Conservation (phyloP, 371 early-diverging fungal species). For the Mortierella sp. region DNA sequence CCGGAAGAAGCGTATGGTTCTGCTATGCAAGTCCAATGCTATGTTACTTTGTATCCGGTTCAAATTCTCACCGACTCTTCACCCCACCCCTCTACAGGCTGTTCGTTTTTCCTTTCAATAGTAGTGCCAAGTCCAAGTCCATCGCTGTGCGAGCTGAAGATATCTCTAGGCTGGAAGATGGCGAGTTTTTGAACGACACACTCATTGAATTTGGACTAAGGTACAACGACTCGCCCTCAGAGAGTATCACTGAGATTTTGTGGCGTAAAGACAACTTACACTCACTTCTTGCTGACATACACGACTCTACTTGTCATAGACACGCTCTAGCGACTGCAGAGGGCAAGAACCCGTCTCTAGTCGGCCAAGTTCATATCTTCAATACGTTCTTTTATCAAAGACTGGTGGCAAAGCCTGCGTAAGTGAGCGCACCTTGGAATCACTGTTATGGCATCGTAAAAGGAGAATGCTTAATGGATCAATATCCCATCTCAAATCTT, state of each 20-base stretch:
- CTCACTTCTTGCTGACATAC: neutral
- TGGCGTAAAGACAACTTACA: neutral
- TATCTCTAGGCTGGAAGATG: slow-evolving; percentile 56
- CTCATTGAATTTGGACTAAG: slow-evolving; percentile 68
- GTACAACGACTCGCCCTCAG: slow-evolving; percentile 43
- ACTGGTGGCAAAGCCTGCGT: slow-evolving; percentile 37
- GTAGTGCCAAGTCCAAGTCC: slow-evolving; percentile 35
- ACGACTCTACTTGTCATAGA: slow-evolving; percentile 7
- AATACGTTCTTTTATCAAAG: slow-evolving; percentile 48
- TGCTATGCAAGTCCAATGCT: neutral
- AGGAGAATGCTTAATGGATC: neutral
- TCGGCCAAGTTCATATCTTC: slow-evolving; percentile 38
- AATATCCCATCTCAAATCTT: neutral
- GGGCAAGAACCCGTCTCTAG: slow-evolving; percentile 17
- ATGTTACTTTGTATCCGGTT: neutral
- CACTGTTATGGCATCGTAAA: neutral
- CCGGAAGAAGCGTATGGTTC: slow-evolving; percentile 31
- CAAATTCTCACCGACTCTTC: neutral
- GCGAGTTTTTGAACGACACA: slow-evolving; percentile 69
- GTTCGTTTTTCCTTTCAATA: slow-evolving; percentile 47
- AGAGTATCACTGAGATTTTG: no score
- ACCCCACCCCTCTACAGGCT: slow-evolving; percentile 15
- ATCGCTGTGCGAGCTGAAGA: slow-evolving; percentile 61
- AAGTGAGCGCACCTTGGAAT: neutral
- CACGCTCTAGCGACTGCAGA: slow-evolving; percentile 32